phyloP scores from a whole-genome alignment of 176 grass and related monocot species.

The Juncus effusus region DNA sequence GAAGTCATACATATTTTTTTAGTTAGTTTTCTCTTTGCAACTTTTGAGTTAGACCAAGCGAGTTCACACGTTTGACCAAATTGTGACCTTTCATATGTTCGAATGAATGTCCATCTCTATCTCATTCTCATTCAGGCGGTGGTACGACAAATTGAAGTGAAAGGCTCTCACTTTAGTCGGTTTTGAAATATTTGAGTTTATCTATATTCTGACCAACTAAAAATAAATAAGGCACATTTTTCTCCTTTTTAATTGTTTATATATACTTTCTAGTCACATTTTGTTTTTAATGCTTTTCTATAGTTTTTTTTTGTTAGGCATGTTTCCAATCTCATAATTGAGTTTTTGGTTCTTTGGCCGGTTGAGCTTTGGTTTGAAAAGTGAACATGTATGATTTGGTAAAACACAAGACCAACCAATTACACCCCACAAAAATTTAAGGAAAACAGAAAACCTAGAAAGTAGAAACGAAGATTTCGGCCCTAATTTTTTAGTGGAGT shows the following conservation, averaged over 20 bases:
- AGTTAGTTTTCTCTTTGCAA: too few species aligned
- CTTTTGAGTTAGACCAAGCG: background rate
- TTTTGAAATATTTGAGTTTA: background rate
- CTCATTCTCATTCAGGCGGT: background rate
- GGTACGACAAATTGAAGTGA: background rate
- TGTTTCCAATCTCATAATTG: too few species aligned
- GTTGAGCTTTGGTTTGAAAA: background rate
- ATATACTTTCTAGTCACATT: too few species aligned
- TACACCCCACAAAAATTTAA: background rate
- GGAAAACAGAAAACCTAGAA: background rate
- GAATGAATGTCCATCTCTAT: background rate
- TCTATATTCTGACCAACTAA: background rate
- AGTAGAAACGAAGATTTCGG: background rate
- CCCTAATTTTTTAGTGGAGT: too few species aligned
- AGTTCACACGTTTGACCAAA: conserved; percentile 1
- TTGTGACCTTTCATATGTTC: background rate
- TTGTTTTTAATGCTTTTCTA: too few species aligned
- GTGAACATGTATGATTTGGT: background rate
- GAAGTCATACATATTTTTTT: too few species aligned
- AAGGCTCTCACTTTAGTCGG: background rate
- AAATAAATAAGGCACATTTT: too few species aligned
- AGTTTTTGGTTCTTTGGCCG: background rate
- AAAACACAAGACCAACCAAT: background rate
- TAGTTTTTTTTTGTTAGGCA: too few species aligned
- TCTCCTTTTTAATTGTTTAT: too few species aligned